Evolutionary conservation across 345 rosid genomes (phyloP).

Genomic region (Syzygium aqueum): DNA sequence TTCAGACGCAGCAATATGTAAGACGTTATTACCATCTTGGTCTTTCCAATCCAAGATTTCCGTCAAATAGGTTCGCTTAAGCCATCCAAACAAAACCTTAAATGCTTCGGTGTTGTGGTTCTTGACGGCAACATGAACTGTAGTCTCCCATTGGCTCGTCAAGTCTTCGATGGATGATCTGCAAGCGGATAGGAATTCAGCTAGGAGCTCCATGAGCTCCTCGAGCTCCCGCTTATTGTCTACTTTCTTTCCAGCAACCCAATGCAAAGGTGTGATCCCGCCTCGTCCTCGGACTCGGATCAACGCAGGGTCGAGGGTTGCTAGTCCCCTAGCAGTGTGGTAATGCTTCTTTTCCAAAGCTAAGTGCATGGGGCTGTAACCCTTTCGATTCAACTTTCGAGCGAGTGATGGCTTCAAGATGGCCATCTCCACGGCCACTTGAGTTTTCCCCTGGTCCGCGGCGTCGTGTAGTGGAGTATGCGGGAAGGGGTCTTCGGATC

Average conservation of each 20-base stretch:
- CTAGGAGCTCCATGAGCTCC: not conserved
- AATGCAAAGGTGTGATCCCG: not conserved
- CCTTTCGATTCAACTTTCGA: not conserved
- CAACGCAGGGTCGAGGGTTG: not conserved
- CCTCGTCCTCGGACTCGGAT: not conserved
- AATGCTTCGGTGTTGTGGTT: not conserved
- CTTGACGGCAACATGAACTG: slow-evolving; percentile 13
- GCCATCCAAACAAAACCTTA: not conserved
- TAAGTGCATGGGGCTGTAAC: not conserved
- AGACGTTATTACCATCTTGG: not conserved
- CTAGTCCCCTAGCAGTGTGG: not conserved
- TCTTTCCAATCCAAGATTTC: not conserved
- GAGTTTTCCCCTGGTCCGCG: not conserved
- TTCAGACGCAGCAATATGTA: not conserved
- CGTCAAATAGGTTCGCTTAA: accelerated
- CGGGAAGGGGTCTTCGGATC: not conserved
- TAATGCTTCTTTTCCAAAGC: not conserved
- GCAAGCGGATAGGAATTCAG: slow-evolving; percentile 9
- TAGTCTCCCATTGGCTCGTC: slow-evolving; percentile 10
- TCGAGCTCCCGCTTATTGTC: not conserved
- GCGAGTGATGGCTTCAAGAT: not conserved
- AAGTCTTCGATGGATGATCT: slow-evolving; percentile 14
- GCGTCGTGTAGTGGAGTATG: not conserved
- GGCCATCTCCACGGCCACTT: not conserved
- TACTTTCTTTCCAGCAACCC: not conserved